Conservation (phyloP, 345 rosid species). For the Cardamine resedifolia region DNA sequence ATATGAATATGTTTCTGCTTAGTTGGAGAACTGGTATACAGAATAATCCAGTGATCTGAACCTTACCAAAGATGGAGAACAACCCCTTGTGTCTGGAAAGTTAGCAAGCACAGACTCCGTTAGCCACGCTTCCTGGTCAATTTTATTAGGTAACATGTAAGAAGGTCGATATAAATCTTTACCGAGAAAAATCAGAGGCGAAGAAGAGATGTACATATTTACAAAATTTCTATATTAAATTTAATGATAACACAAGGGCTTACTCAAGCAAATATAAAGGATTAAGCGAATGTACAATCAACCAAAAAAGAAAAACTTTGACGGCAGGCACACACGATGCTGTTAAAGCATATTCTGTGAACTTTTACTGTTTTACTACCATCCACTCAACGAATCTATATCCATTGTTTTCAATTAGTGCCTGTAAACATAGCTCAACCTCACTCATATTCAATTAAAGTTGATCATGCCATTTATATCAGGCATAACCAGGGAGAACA, state of each 20-base stretch:
- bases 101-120: slow-evolving; percentile 70
- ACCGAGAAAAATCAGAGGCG: neutral
- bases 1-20: slow-evolving; percentile 28
- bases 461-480: slow-evolving; percentile 21
- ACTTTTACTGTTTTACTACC: slow-evolving; percentile 5
- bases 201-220: neutral
- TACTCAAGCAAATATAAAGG: neutral
- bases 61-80: slow-evolving; percentile 85
- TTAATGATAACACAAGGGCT: slow-evolving; percentile 3
- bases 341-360: slow-evolving; percentile 15
- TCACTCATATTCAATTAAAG: slow-evolving; percentile 9
- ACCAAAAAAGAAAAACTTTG: neutral
- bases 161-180: slow-evolving; percentile 26
- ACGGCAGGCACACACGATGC: slow-evolving; percentile 10
- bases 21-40: neutral
- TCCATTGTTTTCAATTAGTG: slow-evolving; percentile 2
- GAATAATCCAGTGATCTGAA: slow-evolving; percentile 9
- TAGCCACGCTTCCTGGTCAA: slow-evolving; percentile 87
- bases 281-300: neutral
- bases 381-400: slow-evolving; percentile 10
- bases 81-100: slow-evolving; percentile 84
- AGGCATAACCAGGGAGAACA: slow-evolving; percentile 2
- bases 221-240: neutral
- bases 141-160: slow-evolving; percentile 40
- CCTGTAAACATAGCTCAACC: slow-evolving; percentile 6